Base-by-base conservation (phyloP, 805 yeast genomes). In the Metschnikowia aberdeeniae region DNA sequence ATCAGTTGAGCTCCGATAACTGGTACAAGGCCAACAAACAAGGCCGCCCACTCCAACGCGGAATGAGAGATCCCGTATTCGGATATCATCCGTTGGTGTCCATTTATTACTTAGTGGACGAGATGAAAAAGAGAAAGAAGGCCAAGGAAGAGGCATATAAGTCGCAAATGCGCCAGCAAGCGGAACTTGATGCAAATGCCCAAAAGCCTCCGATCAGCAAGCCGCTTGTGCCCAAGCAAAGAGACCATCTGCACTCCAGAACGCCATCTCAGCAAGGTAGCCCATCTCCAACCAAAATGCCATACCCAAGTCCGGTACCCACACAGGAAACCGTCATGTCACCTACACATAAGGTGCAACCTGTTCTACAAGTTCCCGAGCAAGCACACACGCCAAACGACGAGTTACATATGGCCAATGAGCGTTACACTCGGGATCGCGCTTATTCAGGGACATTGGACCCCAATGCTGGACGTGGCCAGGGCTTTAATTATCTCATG, bases 61-160 rank as follows among this genome's bases (percentile, higher is more conserved):
- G 42, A 11, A 38, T 34, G 9, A 29, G 40, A 1, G 93, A 89
- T 63, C 97, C 98, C 12, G 86, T 96, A 0, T 73, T 77, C 43
- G 92, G 90, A 1, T 90, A 78, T 63, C 95, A 90, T 65, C 98
- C 99, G 0, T 72, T 90, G 51, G 68, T 92, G 10, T 88, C 96
- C 6, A 84, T 92, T 32, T 93, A 93, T 62, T 84, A 80, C 59
- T 73, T 93, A 52, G 96, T 89, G 13, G 83, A 80, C 43, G 99
- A 93, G 66, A 86, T 88, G 84, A 61, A 76, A 51, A 81, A 77
- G 58, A 77, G 96, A 45, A 84, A 82, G 66, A 70, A 67, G 53
- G 80, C 82, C 6, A 82, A 84, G 64, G 80, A 75, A 42, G 76
- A 72, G 51, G 70, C 74, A 2, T 56, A 63, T 42, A 70, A 49